Base-by-base conservation (phyloP, 352 stramenopile genomes). In the Globisporangium paroecandrum region DNA sequence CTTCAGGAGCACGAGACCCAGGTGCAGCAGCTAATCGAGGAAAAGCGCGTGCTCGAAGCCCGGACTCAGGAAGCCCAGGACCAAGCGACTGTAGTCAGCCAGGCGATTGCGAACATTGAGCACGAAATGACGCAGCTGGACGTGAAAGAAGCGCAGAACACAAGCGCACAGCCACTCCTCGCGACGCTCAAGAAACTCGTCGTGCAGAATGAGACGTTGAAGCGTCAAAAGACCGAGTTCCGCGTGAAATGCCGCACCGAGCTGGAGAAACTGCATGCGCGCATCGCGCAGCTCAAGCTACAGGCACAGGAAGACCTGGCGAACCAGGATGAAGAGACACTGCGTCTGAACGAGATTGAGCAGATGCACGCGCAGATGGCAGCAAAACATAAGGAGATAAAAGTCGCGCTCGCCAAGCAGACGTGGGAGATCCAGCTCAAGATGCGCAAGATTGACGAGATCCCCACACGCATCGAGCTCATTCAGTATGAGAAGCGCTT, bases 401-500 rank as follows among this genome's bases (percentile, higher is more conserved):
- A 83, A 36, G 58, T 76, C 13, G 72, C 84, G 13, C 69, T 94
- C 5, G 85, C 75, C 0, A 73, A 83, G n/a, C 72, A 90, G 36
- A 92, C 78, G 6, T 77, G 82, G 20, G 78, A 82, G 1, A 55
- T 95, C 22, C 77, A 90, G 25, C 69, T 77, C 0, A 77, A 79
- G 20, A 81, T 84, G 73, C 89, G 87, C 60, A 66, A 85, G 41
- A 88, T 97, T 9, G 91, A 98, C 67, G 89, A 94, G 12, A 81
- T 96, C 9, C 91, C 91, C 0, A 92, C 85, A 8, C 78, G 82
- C 15, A 87, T 87, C 25, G 91, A 98, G 71, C 68, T 98, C 3
- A 73, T 98, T 51, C 91, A 98, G 75, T 98, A 97, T 66, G 89
- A 97, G 63, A 93, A 90, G 65, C 82, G 91, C 1, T 97, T 97